These are phyloP conservation scores for Ambrosia trifida DNA, from an alignment of 129 eudicot species.

Conservation along the genomic window DNA sequence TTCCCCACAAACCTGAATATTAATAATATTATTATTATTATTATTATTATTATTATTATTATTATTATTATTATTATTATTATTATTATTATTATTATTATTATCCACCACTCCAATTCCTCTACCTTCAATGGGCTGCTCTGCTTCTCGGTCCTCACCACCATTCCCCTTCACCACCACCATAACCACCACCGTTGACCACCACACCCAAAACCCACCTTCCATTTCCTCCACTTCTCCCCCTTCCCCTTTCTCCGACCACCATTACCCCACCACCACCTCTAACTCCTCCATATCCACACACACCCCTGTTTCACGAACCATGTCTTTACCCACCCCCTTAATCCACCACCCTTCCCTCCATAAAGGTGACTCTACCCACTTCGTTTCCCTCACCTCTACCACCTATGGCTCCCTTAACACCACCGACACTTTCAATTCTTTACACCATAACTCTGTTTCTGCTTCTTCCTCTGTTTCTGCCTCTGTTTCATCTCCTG, in stretches of 20 bases:
- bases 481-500: conserved; percentile 54
- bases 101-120: conserved; percentile 16
- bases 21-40: too few species aligned
- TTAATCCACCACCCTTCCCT: conserved; percentile 80
- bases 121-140: conserved; percentile 63
- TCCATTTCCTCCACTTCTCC: conserved; percentile 50
- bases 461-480: neutral
- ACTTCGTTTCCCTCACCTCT: conserved; percentile 89
- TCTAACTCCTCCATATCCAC: conserved; percentile 38
- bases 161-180: conserved; percentile 34
- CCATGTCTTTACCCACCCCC: conserved; percentile 77
- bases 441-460: conserved; percentile 35
- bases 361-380: conserved; percentile 74
- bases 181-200: conserved; percentile 23
- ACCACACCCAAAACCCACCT: conserved; percentile 40
- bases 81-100: too few species aligned
- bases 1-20: too few species aligned
- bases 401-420: conserved; percentile 83
- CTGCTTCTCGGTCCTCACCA: conserved; percentile 66
- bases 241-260: conserved; percentile 39
- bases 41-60: too few species aligned
- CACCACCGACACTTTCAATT: conserved; percentile 20
- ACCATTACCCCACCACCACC: conserved; percentile 32
- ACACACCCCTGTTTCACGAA: conserved; percentile 66
- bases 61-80: too few species aligned